Evolutionary conservation across 331 rosid species (phyloP), one percentile per base, ranked within the genome.

Genomic region (Stylosanthes scabra): DNA sequence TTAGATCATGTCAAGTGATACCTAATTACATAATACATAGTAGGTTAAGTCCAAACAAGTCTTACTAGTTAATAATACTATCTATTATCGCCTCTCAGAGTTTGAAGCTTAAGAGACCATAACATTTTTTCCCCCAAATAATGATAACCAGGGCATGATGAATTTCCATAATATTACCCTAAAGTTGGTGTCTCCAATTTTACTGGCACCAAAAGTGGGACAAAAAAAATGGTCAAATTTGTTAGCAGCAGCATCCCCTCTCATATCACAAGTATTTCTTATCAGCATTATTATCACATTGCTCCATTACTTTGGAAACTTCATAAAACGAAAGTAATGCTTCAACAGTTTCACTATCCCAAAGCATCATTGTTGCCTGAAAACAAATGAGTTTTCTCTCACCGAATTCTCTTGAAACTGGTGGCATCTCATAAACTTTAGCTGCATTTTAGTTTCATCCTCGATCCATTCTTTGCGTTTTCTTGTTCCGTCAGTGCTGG

Each of bases 391-490:
- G 69, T 63, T 79, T 60, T 81, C 87, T 45, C 79, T 76, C 66
- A 61, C 57, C 51, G 89, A 74, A 41, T 66, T 84, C 75, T 75
- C 89, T 27, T 76, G 80, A 75, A 84, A 78, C 59, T 80, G 90
- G 11, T 80, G 89, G 11, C 86, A 83, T 82, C 87, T 88, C 81
- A 86, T 79, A 61, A 46, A 90, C 86, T 90, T 90, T 4, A 77
- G 63, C 76, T 79, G 88, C 49, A 67, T 57, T 78, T 64, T 84
- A 34, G 60, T 59, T 51, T 74, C 86, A 77, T 91, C 86, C 47
- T 64, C 80, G 51, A 63, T 60, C 67, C 85, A 81, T 68, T 84
- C 93, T 80, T 91, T 88, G 76, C 97, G 93, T 76, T 91, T 91
- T 80, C 88, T 83, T 52, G 86, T 70, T 39, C 85, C 86, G 20